Evolutionary conservation across 345 rosid genomes (phyloP), one percentile per base, ranked within the genome.

Genomic region (Mallotus nudiflorus): DNA sequence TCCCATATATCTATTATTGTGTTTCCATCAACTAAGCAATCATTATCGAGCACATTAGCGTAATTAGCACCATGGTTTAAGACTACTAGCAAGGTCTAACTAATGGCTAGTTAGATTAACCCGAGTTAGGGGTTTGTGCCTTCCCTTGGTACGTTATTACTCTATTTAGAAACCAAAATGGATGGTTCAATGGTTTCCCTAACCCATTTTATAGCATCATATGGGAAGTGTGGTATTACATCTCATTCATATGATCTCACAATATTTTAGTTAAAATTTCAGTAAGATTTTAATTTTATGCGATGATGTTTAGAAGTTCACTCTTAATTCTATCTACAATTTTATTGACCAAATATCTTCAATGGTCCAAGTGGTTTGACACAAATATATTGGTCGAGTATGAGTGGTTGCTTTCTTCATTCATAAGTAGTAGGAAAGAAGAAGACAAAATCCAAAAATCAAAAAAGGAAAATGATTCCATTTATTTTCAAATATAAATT

Each of bases 1-100:
- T 61, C 24, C 78, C 31, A 67, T 72, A 65, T 57, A 80, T 77
- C 73, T 78, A 78, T 77, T 80, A 78, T 79, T 79, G 75, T 76
- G 82, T 81, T 86, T 82, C 87, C 84, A 82, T 85, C 91, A 75
- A 76, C 85, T 65, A 60, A 77, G 75, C 82, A 81, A 86, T 88
- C 82, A 86, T 86, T 80, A 66, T 84, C 63, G 69, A 61, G 74
- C 70, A 69, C 68, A 74, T 77, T 76, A 80, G 70, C 75, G 3
- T 65, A 68, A 69, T 71, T 69, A 25, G 69, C 68, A 73, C 81
- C 22, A 73, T 44, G 54, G 73, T 64, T 72, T 52, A 58, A n/a
- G 0, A 11, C 49, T 33, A 73, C 48, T 70, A 37, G 39, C 71
- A 18, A 42, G 46, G 46, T 1, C 46, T 42, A 42, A 12, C 46